phyloP scores from a whole-genome alignment of 1,284 basidiomycete genomes.

The Mycena citricolor region DNA sequence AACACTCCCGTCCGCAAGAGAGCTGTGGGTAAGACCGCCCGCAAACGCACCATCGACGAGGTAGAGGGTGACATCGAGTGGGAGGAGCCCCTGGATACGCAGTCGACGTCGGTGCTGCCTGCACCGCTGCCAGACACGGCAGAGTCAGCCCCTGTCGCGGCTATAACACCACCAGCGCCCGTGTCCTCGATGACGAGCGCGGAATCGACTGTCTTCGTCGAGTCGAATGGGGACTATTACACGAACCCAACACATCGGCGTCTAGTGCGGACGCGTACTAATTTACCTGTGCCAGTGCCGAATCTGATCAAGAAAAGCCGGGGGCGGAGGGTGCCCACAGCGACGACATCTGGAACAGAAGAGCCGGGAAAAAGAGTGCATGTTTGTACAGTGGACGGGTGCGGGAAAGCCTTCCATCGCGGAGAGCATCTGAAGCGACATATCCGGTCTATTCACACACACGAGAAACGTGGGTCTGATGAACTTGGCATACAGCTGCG shows the following conservation, averaged over 20 bases:
- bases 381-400: constrained; percentile 64
- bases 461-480: constrained; percentile 67
- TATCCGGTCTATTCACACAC: constrained; percentile 72
- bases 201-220: constrained; percentile 10
- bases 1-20: constrained; percentile 11
- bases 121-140: not conserved
- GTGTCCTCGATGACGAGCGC: constrained; percentile 6
- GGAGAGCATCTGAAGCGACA: constrained; percentile 80
- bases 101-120: too few relatives aligned
- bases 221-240: not conserved
- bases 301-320: constrained; percentile 73
- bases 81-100: constrained; percentile 2
- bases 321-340: constrained; percentile 65
- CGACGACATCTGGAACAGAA: constrained; percentile 31
- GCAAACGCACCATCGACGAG: constrained; percentile 10
- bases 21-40: constrained; percentile 1
- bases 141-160: not conserved
- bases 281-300: constrained; percentile 61
- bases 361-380: constrained; percentile 50
- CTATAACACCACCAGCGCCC: not conserved
- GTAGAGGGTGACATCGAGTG: constrained; percentile 1
- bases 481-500: constrained; percentile 5
- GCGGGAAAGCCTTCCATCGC: constrained; percentile 72
- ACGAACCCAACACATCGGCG: not conserved
- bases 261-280: not conserved